Evolutionary conservation across 2,329 filamentous ascomycete genomes (phyloP).

Genomic region (Fusarium algeriense): DNA sequence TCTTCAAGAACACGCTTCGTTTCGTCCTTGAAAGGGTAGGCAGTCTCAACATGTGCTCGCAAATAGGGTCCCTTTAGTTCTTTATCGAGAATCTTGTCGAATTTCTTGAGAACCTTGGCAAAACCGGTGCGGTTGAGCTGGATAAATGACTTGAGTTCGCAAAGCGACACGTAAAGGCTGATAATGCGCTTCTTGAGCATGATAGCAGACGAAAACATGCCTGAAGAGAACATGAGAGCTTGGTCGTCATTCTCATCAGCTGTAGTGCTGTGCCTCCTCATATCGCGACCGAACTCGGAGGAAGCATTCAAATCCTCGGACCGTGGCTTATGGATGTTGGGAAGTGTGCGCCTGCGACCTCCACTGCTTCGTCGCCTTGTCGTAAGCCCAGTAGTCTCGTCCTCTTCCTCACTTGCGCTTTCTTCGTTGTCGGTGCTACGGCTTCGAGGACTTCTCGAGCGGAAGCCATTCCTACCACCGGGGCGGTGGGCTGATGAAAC

Average conservation of each 20-base stretch:
- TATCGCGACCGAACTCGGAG: constrained; percentile 64
- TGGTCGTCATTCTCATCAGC: constrained; percentile 86
- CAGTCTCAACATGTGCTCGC: constrained; percentile 76
- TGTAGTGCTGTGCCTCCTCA: constrained; percentile 72
- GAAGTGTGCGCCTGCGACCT: constrained; percentile 55
- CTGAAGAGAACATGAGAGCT: constrained; percentile 72
- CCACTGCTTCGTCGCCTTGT: constrained; percentile 60
- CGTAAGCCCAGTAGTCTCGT: constrained; percentile 68
- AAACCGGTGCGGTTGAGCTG: constrained; percentile 98
- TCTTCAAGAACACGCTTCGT: constrained; percentile 79
- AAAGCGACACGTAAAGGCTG: constrained; percentile 88
- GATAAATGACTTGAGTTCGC: constrained; percentile 94
- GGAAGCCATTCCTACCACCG: constrained; percentile 34
- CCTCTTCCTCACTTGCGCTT: constrained; percentile 74
- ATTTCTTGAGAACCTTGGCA: constrained; percentile 96
- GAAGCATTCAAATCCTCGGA: constrained; percentile 71
- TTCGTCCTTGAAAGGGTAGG: constrained; percentile 82
- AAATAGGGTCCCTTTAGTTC: constrained; percentile 84
- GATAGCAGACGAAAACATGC: constrained; percentile 74
- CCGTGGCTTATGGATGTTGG: constrained; percentile 53
- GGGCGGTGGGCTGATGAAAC: constrained; percentile 37
- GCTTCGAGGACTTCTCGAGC: constrained; percentile 56
- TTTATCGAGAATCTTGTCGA: constrained; percentile 93
- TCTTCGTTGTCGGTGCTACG: constrained; percentile 68
- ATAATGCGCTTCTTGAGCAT: constrained; percentile 94